Conservation (phyloP, 2,329 filamentous ascomycete genomes). For the Exophiala sideris region DNA sequence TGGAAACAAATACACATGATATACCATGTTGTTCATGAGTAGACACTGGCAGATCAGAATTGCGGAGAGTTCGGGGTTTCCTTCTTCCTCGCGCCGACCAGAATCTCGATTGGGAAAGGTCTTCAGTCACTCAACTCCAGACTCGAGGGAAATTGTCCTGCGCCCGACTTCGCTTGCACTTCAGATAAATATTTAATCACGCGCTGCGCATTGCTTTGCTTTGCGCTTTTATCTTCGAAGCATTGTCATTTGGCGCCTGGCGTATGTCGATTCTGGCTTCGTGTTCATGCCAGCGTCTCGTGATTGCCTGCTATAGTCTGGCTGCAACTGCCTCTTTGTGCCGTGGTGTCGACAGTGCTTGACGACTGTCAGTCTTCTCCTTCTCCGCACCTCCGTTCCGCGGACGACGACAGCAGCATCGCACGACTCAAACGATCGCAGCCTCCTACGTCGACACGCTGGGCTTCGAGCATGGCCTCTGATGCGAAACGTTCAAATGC, state of each 20-base stretch:
- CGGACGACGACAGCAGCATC: not conserved
- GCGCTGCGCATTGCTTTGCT: conserved; percentile 6
- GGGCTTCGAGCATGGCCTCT: conserved; percentile 30
- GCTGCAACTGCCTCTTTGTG: conserved; percentile 4
- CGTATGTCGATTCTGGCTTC: conserved; percentile 16
- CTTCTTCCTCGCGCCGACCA: not conserved
- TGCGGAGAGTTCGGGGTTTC: not conserved
- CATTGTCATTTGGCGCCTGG: conserved; percentile 21
- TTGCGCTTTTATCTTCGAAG: not conserved
- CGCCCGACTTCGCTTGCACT: conserved; percentile 1
- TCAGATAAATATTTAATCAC: conserved; percentile 6
- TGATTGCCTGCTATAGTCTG: conserved; percentile 7
- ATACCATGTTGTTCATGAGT: not conserved
- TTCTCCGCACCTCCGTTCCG: conserved; percentile 2
- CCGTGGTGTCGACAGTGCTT: not conserved
- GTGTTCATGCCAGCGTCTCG: conserved; percentile 6
- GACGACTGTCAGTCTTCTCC: conserved; percentile 1
- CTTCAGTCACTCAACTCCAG: conserved; percentile 4
- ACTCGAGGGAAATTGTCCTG: conserved; percentile 9
- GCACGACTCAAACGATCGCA: too few species aligned
- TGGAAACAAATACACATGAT: not conserved
- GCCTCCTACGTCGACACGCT: not conserved
- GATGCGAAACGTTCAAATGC: conserved; percentile 58
- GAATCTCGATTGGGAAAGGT: not conserved
- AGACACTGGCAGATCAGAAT: not conserved